These are phyloP conservation scores for Domatiomyces globalis DNA, from an alignment of 2,329 filamentous ascomycete species.

Conservation along the genomic window DNA sequence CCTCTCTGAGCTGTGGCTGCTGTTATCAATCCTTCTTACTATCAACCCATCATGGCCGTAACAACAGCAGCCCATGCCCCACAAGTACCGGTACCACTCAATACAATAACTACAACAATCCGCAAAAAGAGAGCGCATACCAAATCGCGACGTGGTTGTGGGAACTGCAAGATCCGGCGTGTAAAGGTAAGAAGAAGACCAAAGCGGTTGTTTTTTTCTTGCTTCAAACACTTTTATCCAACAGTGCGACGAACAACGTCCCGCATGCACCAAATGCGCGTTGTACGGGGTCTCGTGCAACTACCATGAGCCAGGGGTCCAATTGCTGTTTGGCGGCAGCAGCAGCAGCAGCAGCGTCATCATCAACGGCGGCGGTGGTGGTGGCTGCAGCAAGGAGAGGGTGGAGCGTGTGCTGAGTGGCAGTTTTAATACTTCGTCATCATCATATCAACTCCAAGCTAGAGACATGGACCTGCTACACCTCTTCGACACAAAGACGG, in stretches of 20 bases:
- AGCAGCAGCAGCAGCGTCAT: neutral
- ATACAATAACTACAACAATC: neutral
- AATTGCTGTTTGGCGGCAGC: slow-evolving; percentile 17
- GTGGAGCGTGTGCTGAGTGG: no score
- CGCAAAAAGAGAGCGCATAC: slow-evolving; percentile 6
- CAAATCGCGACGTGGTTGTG: slow-evolving; percentile 34
- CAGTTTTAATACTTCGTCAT: no score
- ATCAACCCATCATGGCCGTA: no score
- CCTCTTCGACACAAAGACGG: no score
- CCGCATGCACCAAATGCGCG: slow-evolving; percentile 29
- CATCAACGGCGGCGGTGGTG: no score
- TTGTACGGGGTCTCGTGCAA: slow-evolving; percentile 36
- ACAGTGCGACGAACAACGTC: slow-evolving; percentile 35
- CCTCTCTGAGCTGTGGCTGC: no score
- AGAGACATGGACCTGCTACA: no score
- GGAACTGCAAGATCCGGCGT: slow-evolving; percentile 38
- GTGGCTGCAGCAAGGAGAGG: no score
- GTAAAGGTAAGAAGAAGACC: slow-evolving; percentile 27
- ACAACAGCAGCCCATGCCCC: no score
- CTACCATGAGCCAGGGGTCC: slow-evolving; percentile 28
- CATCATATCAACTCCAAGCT: no score
- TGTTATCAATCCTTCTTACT: no score
- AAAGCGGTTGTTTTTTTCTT: neutral
- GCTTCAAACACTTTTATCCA: neutral
- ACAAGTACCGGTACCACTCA: no score